Evolutionary conservation across 2,329 filamentous ascomycete species (phyloP), one percentile per base, ranked within the genome.

Genomic region (Nannizzia gypsea): DNA sequence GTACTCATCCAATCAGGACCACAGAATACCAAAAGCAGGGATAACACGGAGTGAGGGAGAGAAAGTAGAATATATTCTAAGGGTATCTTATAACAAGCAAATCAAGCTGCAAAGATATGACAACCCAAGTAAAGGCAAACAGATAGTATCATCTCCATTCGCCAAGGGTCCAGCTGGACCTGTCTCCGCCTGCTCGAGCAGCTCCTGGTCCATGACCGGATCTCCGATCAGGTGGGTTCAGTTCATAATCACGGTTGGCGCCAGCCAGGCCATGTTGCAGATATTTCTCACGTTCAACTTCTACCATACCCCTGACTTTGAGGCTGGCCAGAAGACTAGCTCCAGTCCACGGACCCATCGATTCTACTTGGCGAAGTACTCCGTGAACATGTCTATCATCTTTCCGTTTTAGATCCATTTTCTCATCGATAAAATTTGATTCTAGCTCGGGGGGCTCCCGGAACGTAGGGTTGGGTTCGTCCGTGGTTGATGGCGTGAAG

Each of bases 231-330:
- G 71, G 67, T 31, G 68, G 67, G 15, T 66, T 62, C 11, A 65
- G 60, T 24, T 78, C 76, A 11, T 67, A 60, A 50, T 78, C 76
- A 57, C 73, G 72, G 61, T 67, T 76, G n/a, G 76, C 77, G 1
- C 77, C 75, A 13, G 74, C 71, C 40, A 79, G 65, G 28, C 77
- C 77, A 65, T 78, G 70, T 52, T 77, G 74, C 40, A 86, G 68
- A 64, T 85, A 87, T 48, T 80, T 80, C 56, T 87, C 84, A 26
- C 81, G 76, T 66, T 86, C 83, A 20, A 87, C 78, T 69, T 87
- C 83, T 4, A 85, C 80, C 52, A 83, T 75, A 0, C 83, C 83
- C 61, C 80, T 80, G 22, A 85, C 76, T 57, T 82, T 81, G 64
- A 86, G 70, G 63, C 79, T 80, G 0, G 81, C 78, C 5, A 84